Evolutionary conservation across 2,329 filamentous ascomycete species (phyloP).

Genomic region (Stagonosporopsis rhizophila): DNA sequence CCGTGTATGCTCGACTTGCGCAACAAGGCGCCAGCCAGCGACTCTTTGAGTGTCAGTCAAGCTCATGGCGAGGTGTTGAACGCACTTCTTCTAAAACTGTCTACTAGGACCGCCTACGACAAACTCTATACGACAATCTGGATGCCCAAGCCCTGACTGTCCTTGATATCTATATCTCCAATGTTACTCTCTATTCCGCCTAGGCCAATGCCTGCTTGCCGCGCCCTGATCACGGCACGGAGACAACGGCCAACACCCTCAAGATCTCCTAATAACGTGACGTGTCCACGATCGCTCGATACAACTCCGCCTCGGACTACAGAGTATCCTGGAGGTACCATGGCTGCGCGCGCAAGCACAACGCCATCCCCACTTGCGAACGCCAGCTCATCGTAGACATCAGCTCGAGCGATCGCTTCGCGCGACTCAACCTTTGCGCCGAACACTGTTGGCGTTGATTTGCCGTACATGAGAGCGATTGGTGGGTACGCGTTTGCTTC

Average conservation of each 20-base stretch:
- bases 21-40: not conserved
- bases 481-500: conserved; percentile 80
- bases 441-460: conserved; percentile 83
- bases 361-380: conserved; percentile 92
- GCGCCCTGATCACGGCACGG: conserved; percentile 69
- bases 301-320: conserved; percentile 76
- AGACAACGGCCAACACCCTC: conserved; percentile 80
- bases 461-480: conserved; percentile 82
- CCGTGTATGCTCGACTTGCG: not conserved
- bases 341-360: conserved; percentile 82
- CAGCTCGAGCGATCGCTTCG: conserved; percentile 76
- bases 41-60: not conserved
- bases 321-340: conserved; percentile 81
- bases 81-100: not conserved
- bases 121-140: not conserved
- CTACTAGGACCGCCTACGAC: not conserved
- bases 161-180: conserved; percentile 51
- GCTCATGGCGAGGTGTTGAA: not conserved
- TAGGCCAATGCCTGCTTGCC: conserved; percentile 77
- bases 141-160: conserved; percentile 7
- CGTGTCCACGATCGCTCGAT: conserved; percentile 83
- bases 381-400: conserved; percentile 84
- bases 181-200: conserved; percentile 69
- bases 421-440: conserved; percentile 76
- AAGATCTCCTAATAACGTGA: conserved; percentile 85